Evolutionary conservation across 2,329 filamentous ascomycete species (phyloP).

Genomic region (Fusarium piperis): DNA sequence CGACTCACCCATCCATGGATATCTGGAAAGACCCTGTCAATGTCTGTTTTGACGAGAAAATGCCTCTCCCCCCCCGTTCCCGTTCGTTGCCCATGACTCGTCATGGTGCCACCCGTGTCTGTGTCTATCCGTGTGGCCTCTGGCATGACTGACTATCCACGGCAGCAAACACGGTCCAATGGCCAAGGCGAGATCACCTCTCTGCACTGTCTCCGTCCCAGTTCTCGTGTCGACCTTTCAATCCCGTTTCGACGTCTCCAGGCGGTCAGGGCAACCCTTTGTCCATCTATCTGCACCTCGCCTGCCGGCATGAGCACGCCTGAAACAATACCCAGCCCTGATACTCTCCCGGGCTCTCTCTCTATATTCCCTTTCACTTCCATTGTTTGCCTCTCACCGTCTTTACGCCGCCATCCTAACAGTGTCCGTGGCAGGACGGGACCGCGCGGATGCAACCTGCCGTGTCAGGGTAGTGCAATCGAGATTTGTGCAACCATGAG

Average conservation of each 20-base stretch:
- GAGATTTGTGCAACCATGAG: slow-evolving; percentile 40
- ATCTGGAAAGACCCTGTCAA: neutral
- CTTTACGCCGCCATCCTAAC: slow-evolving; percentile 24
- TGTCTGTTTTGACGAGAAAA: slow-evolving; percentile 9
- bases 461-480: slow-evolving; percentile 39
- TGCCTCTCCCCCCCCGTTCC: neutral
- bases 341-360: neutral
- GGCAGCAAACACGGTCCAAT: neutral
- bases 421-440: slow-evolving; percentile 15
- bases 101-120: slow-evolving; percentile 11
- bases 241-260: neutral
- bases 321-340: slow-evolving; percentile 22
- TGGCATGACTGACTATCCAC: slow-evolving; percentile 2
- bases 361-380: neutral
- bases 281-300: slow-evolving; percentile 36
- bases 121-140: neutral
- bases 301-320: slow-evolving; percentile 27
- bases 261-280: slow-evolving; percentile 21
- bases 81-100: neutral
- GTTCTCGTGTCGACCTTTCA: neutral
- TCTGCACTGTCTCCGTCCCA: neutral
- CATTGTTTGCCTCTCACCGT: slow-evolving; percentile 20
- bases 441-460: slow-evolving; percentile 19
- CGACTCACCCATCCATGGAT: slow-evolving; percentile 11
- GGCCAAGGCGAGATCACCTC: neutral